Conservation (phyloP, 305 asterid genomes). For the Rubia peregrina region DNA sequence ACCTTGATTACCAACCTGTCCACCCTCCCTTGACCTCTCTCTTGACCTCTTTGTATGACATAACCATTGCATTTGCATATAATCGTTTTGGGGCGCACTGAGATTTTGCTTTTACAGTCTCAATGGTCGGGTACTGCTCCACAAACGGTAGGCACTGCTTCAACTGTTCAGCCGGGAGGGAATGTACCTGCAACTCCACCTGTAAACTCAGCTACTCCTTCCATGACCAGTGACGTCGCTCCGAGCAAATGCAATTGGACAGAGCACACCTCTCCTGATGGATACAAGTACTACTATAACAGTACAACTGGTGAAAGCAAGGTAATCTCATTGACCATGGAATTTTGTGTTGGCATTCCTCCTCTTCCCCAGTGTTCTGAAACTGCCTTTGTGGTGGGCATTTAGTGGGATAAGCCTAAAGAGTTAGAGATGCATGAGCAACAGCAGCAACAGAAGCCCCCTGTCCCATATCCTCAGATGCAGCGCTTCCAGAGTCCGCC, state of each 20-base stretch:
- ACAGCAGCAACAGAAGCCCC: slow-evolving; percentile 41
- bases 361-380: slow-evolving; percentile 17
- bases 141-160: slow-evolving; percentile 33
- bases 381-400: slow-evolving; percentile 6
- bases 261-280: slow-evolving; percentile 92
- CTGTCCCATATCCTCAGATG: slow-evolving; percentile 43
- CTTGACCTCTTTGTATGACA: neutral
- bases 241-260: slow-evolving; percentile 64
- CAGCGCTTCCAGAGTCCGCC: slow-evolving; percentile 47
- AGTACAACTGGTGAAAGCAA: slow-evolving; percentile 89
- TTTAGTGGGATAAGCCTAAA: slow-evolving; percentile 97
- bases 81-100: neutral
- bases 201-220: slow-evolving; percentile 27
- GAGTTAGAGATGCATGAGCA: slow-evolving; percentile 54
- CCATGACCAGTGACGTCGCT: slow-evolving; percentile 26
- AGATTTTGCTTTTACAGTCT: slow-evolving; percentile 34
- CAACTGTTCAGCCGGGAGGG: slow-evolving; percentile 35
- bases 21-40: neutral
- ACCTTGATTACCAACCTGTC: neutral
- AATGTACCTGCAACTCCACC: slow-evolving; percentile 37
- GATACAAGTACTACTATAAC: slow-evolving; percentile 88
- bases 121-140: slow-evolving; percentile 54
- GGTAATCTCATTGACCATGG: slow-evolving; percentile 34
- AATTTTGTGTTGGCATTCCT: slow-evolving; percentile 10
- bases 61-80: neutral